Base-by-base conservation (phyloP, 2,329 filamentous ascomycete species). In the Aspergillus sp. region DNA sequence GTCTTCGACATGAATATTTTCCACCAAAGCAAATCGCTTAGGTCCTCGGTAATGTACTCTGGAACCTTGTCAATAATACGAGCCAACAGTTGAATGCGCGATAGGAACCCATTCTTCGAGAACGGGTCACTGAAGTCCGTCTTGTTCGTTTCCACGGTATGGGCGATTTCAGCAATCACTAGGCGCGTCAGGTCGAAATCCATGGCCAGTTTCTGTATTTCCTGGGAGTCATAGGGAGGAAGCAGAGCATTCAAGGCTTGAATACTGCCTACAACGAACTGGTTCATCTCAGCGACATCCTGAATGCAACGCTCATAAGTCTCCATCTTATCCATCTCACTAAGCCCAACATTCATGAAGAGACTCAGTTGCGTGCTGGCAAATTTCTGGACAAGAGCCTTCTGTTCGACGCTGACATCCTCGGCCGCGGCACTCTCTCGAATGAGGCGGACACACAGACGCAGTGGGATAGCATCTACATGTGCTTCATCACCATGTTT, bases 191-290 rank as follows among this genome's bases (percentile, higher is more conserved):
- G 69, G 55, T 84, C 78, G 63, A 87, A 81, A n/a, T 87, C 78
- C 5, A 77, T 71, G 7, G 82, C 79, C 46, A 91, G 71, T n/a
- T 74, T 69, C 23, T 76, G 77, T 19, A 90, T 69, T 54, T 88
- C 84, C 6, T 71, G 72, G 3, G 63, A 62, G 34, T 80, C 64
- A 34, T 78, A 71, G 21, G 61, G 59, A 14, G 69, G 63, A 9
- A 78, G 61, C 34, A 77, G 65, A 32, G 75, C 64, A 67, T 76
- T 71, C 44, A 91, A 74, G 14, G 85, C 86, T 64, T 85, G 87
- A 17, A 92, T 79, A 60, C 89, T 94, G 1, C 90, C 90, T 5
- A 88, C 80, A 1, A 87, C 84, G 13, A 84, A 87, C 9, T 74
- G 57, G 1, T 85, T 86, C 66, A 81, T 85, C 19, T 78, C 73